These are phyloP conservation scores for Lablab purpureus DNA, from an alignment of 306 rosid genomes.

Conservation along the genomic window DNA sequence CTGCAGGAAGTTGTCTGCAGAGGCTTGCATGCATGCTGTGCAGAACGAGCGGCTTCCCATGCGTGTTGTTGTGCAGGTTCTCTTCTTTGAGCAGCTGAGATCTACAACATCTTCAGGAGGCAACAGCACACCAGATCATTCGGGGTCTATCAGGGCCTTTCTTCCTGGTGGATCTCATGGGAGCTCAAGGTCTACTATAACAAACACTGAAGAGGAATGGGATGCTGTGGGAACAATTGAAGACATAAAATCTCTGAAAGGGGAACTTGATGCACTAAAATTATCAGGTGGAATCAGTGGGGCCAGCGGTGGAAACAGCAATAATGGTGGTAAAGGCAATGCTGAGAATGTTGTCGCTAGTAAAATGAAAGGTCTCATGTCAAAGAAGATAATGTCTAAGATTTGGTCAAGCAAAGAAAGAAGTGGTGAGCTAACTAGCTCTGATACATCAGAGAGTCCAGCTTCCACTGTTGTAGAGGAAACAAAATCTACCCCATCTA, in stretches of 20 bases:
- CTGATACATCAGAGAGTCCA: conserved; percentile 92
- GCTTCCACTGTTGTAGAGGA: conserved; percentile 81
- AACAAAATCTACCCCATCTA: conserved; percentile 82
- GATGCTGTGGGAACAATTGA: conserved; percentile 73
- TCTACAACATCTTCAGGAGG: conserved; percentile 67
- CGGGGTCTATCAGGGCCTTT: conserved; percentile 64
- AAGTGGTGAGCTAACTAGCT: conserved; percentile 82
- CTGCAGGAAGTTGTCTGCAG: conserved; percentile 85
- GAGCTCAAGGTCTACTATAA: conserved; percentile 87
- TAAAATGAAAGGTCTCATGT: conserved; percentile 74
- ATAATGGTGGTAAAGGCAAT: conserved; percentile 48
- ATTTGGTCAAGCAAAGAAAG: conserved; percentile 86
- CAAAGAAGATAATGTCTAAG: conserved; percentile 83
- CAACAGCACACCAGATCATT: conserved; percentile 70
- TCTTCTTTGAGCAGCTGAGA: conserved; percentile 90
- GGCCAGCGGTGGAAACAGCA: conserved; percentile 47
- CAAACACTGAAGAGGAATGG: conserved; percentile 92
- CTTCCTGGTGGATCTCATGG: conserved; percentile 80
- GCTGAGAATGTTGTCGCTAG: conserved; percentile 58
- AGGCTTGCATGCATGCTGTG: conserved; percentile 93
- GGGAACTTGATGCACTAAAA: conserved; percentile 65
- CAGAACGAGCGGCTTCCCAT: conserved; percentile 95
- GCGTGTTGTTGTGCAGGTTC: conserved; percentile 88
- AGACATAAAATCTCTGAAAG: conserved; percentile 75
- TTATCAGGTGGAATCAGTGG: conserved; percentile 49